phyloP scores from a whole-genome alignment of 1,284 basidiomycete species.

The Tylopilus sp. region DNA sequence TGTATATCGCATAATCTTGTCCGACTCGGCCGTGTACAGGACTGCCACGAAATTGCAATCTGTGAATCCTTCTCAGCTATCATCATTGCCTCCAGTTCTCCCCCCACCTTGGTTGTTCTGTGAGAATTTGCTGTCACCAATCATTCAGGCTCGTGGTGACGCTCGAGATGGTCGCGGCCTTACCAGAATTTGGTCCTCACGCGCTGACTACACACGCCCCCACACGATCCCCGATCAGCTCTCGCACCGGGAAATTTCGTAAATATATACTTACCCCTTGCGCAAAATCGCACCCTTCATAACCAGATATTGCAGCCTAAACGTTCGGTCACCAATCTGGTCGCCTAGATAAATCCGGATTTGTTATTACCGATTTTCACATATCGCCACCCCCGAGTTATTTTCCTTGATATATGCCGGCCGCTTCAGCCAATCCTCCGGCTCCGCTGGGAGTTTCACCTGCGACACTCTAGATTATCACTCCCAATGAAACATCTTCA shows the following conservation, averaged over 20 bases:
- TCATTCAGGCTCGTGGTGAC: conserved; percentile 25
- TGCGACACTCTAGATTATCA: conserved; percentile 6
- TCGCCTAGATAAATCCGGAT: conserved; percentile 40
- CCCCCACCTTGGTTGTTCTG: conserved; percentile 68
- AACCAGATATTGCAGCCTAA: conserved; percentile 83
- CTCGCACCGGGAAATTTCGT: conserved; percentile 26
- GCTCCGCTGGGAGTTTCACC: conserved; percentile 87
- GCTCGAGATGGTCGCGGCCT: conserved; percentile 28
- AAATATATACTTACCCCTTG: conserved; percentile 68
- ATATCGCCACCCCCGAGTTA: conserved; percentile 78
- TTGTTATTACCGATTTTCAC: conserved; percentile 76
- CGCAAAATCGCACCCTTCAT: conserved; percentile 85
- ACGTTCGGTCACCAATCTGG: conserved; percentile 27
- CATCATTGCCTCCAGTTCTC: neutral
- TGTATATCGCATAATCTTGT: conserved; percentile 81
- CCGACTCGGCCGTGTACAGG: conserved; percentile 78
- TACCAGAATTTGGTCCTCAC: conserved; percentile 85
- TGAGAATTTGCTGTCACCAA: conserved; percentile 74
- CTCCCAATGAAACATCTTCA: conserved; percentile 3
- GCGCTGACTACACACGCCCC: conserved; percentile 64
- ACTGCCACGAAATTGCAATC: conserved; percentile 83
- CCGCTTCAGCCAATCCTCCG: conserved; percentile 82
- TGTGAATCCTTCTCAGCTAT: conserved; percentile 38
- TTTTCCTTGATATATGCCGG: conserved; percentile 84
- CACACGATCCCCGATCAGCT: conserved; percentile 27